Evolutionary conservation across 352 stramenopile genomes (phyloP).

Genomic region (Phytophthora multivora): DNA sequence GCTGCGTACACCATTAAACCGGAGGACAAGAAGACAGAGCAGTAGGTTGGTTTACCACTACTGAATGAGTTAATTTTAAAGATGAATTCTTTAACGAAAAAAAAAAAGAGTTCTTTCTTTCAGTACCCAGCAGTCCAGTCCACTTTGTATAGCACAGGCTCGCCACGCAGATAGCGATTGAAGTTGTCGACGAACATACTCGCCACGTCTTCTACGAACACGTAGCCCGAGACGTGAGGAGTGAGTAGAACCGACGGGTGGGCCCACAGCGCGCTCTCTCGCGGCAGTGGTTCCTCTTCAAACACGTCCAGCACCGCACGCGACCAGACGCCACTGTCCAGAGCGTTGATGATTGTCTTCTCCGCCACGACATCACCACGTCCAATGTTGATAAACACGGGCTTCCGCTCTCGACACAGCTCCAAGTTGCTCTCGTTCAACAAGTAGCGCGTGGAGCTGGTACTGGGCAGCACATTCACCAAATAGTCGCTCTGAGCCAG

Average conservation of each 20-base stretch:
- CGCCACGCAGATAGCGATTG: slow-evolving; percentile 37
- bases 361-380: slow-evolving; percentile 84
- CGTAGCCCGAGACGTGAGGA: slow-evolving; percentile 79
- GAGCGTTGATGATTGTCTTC: slow-evolving; percentile 53
- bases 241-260: slow-evolving; percentile 70
- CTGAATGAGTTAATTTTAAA: too few relatives aligned
- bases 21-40: slow-evolving; percentile 14
- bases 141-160: slow-evolving; percentile 35
- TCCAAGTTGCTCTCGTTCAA: slow-evolving; percentile 58
- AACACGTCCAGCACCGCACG: slow-evolving; percentile 64
- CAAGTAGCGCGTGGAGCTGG: slow-evolving; percentile 67
- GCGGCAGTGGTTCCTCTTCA: slow-evolving; percentile 48
- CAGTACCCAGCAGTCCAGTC: slow-evolving; percentile 42
- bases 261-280: slow-evolving; percentile 63
- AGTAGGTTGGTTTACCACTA: slow-evolving; percentile 9
- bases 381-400: slow-evolving; percentile 90
- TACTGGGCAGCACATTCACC: slow-evolving; percentile 88
- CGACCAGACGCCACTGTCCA: slow-evolving; percentile 65
- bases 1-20: slow-evolving; percentile 62
- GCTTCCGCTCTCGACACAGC: slow-evolving; percentile 53
- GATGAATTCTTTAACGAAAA: too few relatives aligned
- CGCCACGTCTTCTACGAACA: slow-evolving; percentile 74
- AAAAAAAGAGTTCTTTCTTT: too few relatives aligned
- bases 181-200: slow-evolving; percentile 72
- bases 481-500: slow-evolving; percentile 72